Conservation (phyloP, 495 filamentous ascomycete species). For the Penicillium psychrofluorescens region DNA sequence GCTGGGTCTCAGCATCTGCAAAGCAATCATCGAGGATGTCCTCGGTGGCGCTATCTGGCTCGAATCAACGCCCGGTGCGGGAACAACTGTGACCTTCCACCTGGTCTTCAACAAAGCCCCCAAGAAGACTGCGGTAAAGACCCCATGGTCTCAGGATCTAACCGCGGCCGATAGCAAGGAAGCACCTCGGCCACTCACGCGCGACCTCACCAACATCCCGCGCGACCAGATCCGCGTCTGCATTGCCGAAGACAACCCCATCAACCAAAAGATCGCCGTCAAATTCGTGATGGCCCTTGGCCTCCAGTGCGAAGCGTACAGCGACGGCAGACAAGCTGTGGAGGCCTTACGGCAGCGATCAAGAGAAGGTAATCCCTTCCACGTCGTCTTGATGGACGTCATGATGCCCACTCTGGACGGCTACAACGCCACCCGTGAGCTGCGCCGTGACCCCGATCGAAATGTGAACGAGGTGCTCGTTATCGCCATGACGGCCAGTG, state of each 20-base stretch:
- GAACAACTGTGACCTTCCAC: conserved; percentile 82
- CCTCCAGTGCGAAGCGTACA: conserved; percentile 75
- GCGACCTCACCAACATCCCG: conserved; percentile 62
- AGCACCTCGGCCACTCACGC: conserved; percentile 22
- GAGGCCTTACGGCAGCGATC: conserved; percentile 72
- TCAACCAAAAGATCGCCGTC: conserved; percentile 87
- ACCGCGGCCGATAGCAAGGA: conserved; percentile 20
- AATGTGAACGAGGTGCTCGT: conserved; percentile 70
- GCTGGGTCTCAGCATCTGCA: conserved; percentile 87
- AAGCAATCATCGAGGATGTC: conserved; percentile 87
- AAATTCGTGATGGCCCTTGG: conserved; percentile 81
- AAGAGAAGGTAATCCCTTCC: conserved; percentile 57
- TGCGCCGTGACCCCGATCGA: conserved; percentile 66
- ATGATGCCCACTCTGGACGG: conserved; percentile 93
- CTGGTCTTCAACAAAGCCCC: conserved; percentile 73
- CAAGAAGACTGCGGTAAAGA: conserved; percentile 49
- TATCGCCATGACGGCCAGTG: conserved; percentile 89
- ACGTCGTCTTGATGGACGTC: conserved; percentile 86
- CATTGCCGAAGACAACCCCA: conserved; percentile 87
- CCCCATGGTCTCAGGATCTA: conserved; percentile 47
- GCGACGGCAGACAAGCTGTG: conserved; percentile 77
- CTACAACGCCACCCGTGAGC: conserved; percentile 81
- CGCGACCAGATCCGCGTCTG: conserved; percentile 74
- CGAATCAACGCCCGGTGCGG: conserved; percentile 64
- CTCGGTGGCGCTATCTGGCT: conserved; percentile 78